Percentiles rank a stretch among this genome's conserved stretches.
These are phyloP conservation scores for Rhexocercosporidium sp. DNA, from an alignment of 2,329 filamentous ascomycete species.

Conservation along the genomic window DNA sequence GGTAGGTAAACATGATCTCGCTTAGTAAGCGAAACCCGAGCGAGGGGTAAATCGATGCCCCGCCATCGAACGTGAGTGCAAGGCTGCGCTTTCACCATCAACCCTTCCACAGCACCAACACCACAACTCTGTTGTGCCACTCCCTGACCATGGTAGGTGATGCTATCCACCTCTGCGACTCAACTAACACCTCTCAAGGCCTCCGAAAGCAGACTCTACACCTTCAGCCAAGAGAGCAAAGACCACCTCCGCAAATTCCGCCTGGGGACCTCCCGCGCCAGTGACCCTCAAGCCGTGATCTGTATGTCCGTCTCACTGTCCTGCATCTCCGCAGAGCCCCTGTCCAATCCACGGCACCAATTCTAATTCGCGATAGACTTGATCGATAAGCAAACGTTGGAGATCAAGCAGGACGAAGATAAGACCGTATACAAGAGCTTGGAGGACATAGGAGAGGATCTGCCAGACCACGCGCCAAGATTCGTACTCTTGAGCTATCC, in stretches of 20 bases:
- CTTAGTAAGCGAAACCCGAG: constrained; percentile 4
- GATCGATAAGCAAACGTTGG: constrained; percentile 88
- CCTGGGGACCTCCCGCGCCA: constrained; percentile 84
- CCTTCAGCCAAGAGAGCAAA: constrained; percentile 89
- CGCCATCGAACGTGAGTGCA: constrained; percentile 3
- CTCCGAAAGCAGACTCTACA: constrained; percentile 89
- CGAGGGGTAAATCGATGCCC: neutral
- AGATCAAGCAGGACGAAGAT: constrained; percentile 84
- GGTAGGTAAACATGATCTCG: neutral
- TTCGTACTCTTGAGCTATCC: constrained; percentile 93
- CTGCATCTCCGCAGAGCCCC: neutral
- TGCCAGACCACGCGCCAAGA: constrained; percentile 89
- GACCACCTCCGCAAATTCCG: constrained; percentile 94
- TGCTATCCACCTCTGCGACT: neutral
- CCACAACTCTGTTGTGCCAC: neutral
- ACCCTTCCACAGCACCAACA: neutral
- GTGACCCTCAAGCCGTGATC: constrained; percentile 87
- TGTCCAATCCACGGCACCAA: neutral
- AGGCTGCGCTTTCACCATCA: constrained; percentile 12
- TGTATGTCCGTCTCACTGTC: constrained; percentile 67
- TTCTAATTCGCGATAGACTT: constrained; percentile 62
- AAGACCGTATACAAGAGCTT: constrained; percentile 80
- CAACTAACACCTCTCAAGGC: constrained; percentile 30
- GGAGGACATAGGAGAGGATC: constrained; percentile 81
- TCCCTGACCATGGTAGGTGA: constrained; percentile 4